Evolutionary conservation across 1,284 basidiomycete species (phyloP).

Genomic region (Ceratobasidium sp.): DNA sequence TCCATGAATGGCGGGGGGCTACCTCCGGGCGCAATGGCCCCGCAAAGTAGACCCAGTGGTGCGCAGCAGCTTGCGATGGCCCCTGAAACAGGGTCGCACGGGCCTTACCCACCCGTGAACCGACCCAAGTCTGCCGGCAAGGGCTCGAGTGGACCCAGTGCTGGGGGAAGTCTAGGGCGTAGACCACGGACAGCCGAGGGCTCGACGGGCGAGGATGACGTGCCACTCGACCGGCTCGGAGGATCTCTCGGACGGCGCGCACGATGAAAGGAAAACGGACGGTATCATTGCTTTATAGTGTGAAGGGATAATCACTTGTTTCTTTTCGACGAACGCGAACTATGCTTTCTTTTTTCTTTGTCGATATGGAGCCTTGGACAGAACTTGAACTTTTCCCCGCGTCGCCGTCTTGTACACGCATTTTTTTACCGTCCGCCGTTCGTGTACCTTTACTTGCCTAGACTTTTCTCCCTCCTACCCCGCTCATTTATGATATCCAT

Average conservation of each 20-base stretch:
- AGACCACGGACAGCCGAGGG: conserved; percentile 18
- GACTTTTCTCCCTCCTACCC: not conserved
- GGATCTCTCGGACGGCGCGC: conserved; percentile 24
- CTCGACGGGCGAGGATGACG: conserved; percentile 25
- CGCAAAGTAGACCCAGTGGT: conserved; percentile 45
- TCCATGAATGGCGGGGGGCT: conserved; percentile 43
- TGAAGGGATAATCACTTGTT: conserved; percentile 6
- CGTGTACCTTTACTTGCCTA: conserved; percentile 9
- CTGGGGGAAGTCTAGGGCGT: not conserved
- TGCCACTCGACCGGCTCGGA: conserved; percentile 15
- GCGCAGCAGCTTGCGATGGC: not conserved
- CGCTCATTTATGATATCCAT: conserved; percentile 9
- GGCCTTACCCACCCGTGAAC: conserved; percentile 25
- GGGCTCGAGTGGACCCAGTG: conserved; percentile 1
- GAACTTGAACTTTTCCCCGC: too few relatives aligned
- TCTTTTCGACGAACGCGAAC: conserved; percentile 7
- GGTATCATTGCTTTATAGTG: not conserved
- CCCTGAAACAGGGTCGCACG: not conserved
- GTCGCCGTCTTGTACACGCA: conserved; percentile 4
- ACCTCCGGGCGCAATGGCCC: conserved; percentile 51
- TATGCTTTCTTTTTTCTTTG: conserved; percentile 16
- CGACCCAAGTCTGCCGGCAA: conserved; percentile 35
- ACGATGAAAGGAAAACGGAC: not conserved
- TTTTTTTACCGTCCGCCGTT: conserved; percentile 2
- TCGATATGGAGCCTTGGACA: conserved; percentile 5